Evolutionary conservation across 2,329 filamentous ascomycete species (phyloP).

Genomic region (Aspergillus calidoustus): DNA sequence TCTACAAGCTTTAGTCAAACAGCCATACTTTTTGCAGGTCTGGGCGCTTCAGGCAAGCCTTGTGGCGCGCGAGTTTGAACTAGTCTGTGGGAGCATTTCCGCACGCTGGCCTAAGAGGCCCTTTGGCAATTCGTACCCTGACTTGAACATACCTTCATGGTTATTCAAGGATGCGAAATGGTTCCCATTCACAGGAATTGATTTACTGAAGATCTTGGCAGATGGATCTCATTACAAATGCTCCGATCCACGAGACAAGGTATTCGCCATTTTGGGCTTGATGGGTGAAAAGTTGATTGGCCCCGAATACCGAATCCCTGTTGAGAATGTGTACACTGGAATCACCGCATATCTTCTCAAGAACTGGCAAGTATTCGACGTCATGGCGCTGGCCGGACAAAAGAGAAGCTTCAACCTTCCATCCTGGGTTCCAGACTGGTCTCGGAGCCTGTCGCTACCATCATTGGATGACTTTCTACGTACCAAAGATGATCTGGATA

Average conservation of each 20-base stretch:
- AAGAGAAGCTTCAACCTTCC: neutral
- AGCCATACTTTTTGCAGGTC: constrained; percentile 1
- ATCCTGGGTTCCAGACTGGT: constrained; percentile 16
- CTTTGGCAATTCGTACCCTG: neutral
- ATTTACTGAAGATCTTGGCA: neutral
- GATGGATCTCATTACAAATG: constrained; percentile 1
- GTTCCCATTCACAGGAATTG: neutral
- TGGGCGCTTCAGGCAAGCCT: neutral
- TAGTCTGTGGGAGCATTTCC: neutral
- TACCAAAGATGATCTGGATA: neutral
- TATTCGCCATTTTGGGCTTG: constrained; percentile 5
- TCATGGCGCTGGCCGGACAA: constrained; percentile 1
- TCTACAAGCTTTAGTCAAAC: neutral
- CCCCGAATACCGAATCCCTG: constrained; percentile 7
- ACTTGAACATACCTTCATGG: constrained; percentile 1
- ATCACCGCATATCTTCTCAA: constrained; percentile 7
- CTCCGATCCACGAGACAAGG: constrained; percentile 11
- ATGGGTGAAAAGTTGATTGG: neutral
- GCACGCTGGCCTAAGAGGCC: constrained; percentile 3
- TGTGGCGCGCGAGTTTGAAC: neutral
- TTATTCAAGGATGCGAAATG: constrained; percentile 1
- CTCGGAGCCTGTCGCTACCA: constrained; percentile 1
- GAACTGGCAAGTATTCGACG: neutral
- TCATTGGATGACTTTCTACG: neutral
- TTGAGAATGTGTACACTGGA: neutral